Percentiles rank a stretch among this genome's conserved stretches.
phyloP scores from a whole-genome alignment of 805 yeast genomes.

The Teunomyces tritomae region DNA sequence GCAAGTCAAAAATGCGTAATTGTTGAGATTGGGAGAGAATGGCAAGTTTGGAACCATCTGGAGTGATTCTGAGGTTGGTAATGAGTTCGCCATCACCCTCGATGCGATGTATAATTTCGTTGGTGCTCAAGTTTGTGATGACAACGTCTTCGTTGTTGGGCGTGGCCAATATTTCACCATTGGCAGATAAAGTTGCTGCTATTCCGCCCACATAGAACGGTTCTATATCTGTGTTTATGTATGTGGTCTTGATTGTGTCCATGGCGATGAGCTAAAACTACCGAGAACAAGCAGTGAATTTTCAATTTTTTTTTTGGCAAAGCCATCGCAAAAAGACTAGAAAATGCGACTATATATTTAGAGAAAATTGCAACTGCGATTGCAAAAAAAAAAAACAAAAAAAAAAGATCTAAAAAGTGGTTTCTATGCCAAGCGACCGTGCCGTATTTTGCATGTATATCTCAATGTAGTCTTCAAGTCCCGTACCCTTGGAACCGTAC shows the following conservation, averaged over 20 bases:
- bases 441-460: conserved; percentile 42
- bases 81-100: conserved; percentile 84
- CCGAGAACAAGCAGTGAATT: neutral
- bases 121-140: conserved; percentile 60
- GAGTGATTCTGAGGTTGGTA: conserved; percentile 72
- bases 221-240: conserved; percentile 49
- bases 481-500: conserved; percentile 31
- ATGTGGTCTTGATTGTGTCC: conserved; percentile 38
- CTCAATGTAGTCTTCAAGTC: conserved; percentile 48
- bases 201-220: conserved; percentile 91
- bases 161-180: conserved; percentile 62
- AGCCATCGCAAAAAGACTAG: conserved; percentile 7
- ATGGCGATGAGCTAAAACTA: conserved; percentile 4
- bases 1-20: conserved; percentile 61
- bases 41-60: conserved; percentile 69
- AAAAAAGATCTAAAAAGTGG: neutral
- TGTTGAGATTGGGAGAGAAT: conserved; percentile 82
- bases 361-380: neutral
- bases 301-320: conserved; percentile 10
- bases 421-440: conserved; percentile 42
- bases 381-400: neutral
- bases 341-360: neutral
- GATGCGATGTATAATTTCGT: conserved; percentile 55
- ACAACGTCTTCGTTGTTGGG: conserved; percentile 76
- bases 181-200: conserved; percentile 62